These are phyloP conservation scores for Eimeria praecox DNA, from an alignment of 169 alveolate species.

Conservation along the genomic window DNA sequence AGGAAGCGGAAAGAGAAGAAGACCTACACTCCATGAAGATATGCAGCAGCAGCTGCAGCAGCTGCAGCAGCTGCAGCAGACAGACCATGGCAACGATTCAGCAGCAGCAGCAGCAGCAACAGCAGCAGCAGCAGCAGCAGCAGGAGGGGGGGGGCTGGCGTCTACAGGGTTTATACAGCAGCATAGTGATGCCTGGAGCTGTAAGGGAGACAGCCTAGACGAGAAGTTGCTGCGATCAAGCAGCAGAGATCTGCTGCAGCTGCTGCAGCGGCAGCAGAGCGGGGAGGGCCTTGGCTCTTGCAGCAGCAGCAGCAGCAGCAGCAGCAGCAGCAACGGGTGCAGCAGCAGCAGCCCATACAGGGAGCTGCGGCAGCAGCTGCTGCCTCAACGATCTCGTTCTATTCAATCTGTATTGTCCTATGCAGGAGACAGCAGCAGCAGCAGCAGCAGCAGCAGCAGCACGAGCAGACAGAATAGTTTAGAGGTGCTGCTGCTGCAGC, in stretches of 20 bases:
- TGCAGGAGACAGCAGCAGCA: constrained; percentile 44
- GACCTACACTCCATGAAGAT: background rate
- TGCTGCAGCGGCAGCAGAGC: constrained; percentile 22
- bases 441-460: constrained; percentile 31
- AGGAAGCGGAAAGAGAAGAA: background rate
- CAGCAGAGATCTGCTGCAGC: constrained; percentile 50
- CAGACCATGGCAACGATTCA: background rate
- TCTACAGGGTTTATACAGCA: constrained; percentile 21
- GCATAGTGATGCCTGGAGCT: background rate
- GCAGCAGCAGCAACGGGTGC: constrained; percentile 7
- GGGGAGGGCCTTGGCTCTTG: background rate
- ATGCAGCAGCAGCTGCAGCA: too few species aligned
- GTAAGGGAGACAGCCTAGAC: background rate
- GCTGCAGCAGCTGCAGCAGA: constrained; percentile 39
- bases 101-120: too few species aligned
- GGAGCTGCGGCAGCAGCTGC: constrained; percentile 47
- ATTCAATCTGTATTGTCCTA: background rate
- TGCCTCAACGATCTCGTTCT: background rate
- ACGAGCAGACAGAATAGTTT: background rate
- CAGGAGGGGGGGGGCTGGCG: constrained; percentile 4
- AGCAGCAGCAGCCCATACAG: background rate
- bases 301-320: constrained; percentile 1
- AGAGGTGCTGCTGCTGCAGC: background rate
- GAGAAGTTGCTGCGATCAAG: constrained; percentile 30
- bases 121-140: constrained; percentile 53